These are phyloP conservation scores for Trichomonas vaginalis DNA, from an alignment of 208 protist genomes.

Conservation along the genomic window DNA sequence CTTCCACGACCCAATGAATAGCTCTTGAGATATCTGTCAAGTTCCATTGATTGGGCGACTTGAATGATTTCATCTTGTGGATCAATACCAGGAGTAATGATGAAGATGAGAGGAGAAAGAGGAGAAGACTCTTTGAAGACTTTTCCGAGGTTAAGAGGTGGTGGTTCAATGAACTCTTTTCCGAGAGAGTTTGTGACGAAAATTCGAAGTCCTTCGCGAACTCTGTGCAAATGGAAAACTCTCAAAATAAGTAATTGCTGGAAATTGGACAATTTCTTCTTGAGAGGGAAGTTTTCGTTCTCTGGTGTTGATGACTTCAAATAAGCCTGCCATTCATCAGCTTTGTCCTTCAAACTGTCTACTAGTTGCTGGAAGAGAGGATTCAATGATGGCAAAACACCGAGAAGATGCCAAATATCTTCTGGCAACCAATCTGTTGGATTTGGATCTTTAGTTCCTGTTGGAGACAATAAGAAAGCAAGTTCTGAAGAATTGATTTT, in stretches of 20 bases:
- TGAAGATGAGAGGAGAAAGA: conserved; percentile 90
- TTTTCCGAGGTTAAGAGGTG: conserved; percentile 58
- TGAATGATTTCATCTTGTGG: conserved; percentile 39
- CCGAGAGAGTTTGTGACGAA: neutral
- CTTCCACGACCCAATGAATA: conserved; percentile 94
- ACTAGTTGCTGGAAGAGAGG: neutral
- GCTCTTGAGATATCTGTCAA: conserved; percentile 72
- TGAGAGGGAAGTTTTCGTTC: neutral
- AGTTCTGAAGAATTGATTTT: conserved; percentile 31
- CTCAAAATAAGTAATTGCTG: conserved; percentile 77
- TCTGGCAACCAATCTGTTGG: conserved; percentile 51
- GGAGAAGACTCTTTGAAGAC: conserved; percentile 77
- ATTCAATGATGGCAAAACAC: neutral
- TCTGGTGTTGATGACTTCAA: neutral
- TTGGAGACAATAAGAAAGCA: conserved; percentile 36
- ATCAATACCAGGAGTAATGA: conserved; percentile 91
- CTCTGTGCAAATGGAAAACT: conserved; percentile 71
- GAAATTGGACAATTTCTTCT: conserved; percentile 41
- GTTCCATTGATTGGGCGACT: conserved; percentile 62
- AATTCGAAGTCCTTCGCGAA: conserved; percentile 65
- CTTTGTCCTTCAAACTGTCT: neutral
- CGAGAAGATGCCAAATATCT: neutral
- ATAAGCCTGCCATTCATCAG: neutral
- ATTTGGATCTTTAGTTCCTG: neutral
- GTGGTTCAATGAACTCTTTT: neutral